Base-by-base conservation (phyloP, 73 alveolate genomes). In the Tetrahymena malaccensis region DNA sequence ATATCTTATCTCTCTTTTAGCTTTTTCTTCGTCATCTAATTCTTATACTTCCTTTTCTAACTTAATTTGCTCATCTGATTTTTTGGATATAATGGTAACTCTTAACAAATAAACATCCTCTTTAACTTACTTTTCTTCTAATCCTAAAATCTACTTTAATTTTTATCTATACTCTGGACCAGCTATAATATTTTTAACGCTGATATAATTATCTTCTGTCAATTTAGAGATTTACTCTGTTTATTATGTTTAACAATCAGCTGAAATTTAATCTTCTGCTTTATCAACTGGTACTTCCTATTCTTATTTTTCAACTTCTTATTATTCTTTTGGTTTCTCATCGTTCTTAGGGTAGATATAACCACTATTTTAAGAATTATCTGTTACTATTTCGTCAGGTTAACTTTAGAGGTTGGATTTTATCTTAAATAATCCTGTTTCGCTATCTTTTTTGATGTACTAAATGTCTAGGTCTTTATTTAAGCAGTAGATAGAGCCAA, bases 401-500 rank as follows among this genome's bases (percentile, higher is more conserved):
- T 70, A 70, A 17, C 89, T 70, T 70, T 70, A 70, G 25, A 70
- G 89, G 25, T 70, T 70, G 0, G 89, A 70, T 25, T 70, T 70
- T 25, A 70, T 70, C 7, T 27, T 19, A 31, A 70, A 70, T 70
- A 27, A 31, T 70, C 89, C 89, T 70, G 34, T 70, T 70, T 70
- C 89, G 17, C 25, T n/a, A n/a, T 70, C 89, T 70, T 70, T 70
- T 70, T 70, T 70, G 31, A 70, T 70, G 19, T 27, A 70, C 25
- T 70, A 70, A 70, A 70, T 70, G 21, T 70, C 89, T 70, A 70
- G 10, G 5, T 70, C 89, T 31, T 70, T 70, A 22, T 70, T n/a
- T 27, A 70, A 31, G 89, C 89, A 70, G 37, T 70, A 70, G 37
- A 37, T 85, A 35, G 96, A 94, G 11, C 96, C 96, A 58, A 70